Base-by-base conservation (phyloP, 495 filamentous ascomycete species). In the Glutinoglossum americanum region DNA sequence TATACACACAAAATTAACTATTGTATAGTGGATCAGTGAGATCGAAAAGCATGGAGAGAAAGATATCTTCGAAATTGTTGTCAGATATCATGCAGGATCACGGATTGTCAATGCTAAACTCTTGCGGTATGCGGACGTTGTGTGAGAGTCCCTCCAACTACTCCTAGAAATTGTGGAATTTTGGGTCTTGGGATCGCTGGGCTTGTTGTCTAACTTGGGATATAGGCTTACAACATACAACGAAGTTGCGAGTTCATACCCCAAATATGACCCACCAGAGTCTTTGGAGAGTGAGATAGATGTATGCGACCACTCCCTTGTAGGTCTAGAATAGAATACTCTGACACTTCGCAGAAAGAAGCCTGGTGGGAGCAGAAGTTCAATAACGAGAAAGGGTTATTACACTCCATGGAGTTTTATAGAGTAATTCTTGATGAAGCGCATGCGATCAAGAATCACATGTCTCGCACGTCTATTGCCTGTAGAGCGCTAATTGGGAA, bases 401-500 rank as follows among this genome's bases (percentile, higher is more conserved):
- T 53, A 10, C 49, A 53, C 49, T 10, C 6, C 11, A 53, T 53
- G 26, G 17, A 11, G 7, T 53, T 53, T 17, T 53, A 53, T 23
- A 4, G 49, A n/a, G 17, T 53, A 8, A 33, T 53, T 53, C 37
- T 41, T 17, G 37, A 41, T 13, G 81, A 83, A 62, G 77, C 73
- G 0, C 80, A 83, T 57, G 60, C 62, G 0, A 85, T 85, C 62
- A 84, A 82, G 55, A 85, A 84, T 59, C 64, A 69, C 23, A 51
- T 62, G 4, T 62, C 64, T 0, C 64, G 66, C 44, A 76, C 74
- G 3, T 76, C 74, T 0, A 66, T 73, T 0, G 77, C 80, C 4
- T 80, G 81, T 57, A 65, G 75, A 6, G 72, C 66, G 1, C 64
- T 87, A 0, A 69, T 67, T 45, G 76, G 70, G 1, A 66, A 72